Evolutionary conservation across 805 yeast genomes (phyloP).

Genomic region (Ogataea dorogensis): DNA sequence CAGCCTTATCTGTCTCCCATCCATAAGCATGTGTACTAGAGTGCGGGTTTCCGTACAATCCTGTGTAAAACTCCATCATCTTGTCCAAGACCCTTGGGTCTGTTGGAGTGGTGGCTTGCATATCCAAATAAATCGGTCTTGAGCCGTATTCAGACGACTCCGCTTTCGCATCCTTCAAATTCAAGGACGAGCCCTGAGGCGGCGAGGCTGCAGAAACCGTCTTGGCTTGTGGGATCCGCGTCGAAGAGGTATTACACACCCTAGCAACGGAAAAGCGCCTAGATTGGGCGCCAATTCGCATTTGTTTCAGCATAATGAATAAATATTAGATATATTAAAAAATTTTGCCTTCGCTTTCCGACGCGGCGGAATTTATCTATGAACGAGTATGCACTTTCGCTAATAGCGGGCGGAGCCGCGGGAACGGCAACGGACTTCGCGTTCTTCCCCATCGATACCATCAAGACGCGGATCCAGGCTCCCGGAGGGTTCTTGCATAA

Average conservation of each 20-base stretch:
- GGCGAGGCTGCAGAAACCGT: slow-evolving; percentile 31
- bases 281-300: slow-evolving; percentile 2
- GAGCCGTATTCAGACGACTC: slow-evolving; percentile 53
- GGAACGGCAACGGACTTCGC: slow-evolving; percentile 94
- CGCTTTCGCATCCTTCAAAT: slow-evolving; percentile 43
- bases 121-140: slow-evolving; percentile 92
- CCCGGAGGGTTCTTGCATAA: slow-evolving; percentile 88
- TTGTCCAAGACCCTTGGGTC: slow-evolving; percentile 94
- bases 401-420: slow-evolving; percentile 84
- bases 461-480: slow-evolving; percentile 93
- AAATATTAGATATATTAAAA: not conserved
- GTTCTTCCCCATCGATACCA: slow-evolving; percentile 94
- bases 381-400: slow-evolving; percentile 11
- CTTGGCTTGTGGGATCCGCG: slow-evolving; percentile 24
- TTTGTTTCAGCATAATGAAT: slow-evolving; percentile 2
- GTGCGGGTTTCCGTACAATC: slow-evolving; percentile 96
- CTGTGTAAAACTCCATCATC: slow-evolving; percentile 84
- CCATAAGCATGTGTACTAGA: slow-evolving; percentile 96
- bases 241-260: slow-evolving; percentile 18
- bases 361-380: slow-evolving; percentile 9
- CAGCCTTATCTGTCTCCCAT: slow-evolving; percentile 95
- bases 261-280: slow-evolving; percentile 7
- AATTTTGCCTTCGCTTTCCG: slow-evolving; percentile 7
- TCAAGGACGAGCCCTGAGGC: slow-evolving; percentile 47
- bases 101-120: slow-evolving; percentile 98